A percentile compares a stretch with the other conserved stretches of the same genome.
Evolutionary conservation across 345 rosid genomes (phyloP).

Genomic region (Gossypium mustelinum): DNA sequence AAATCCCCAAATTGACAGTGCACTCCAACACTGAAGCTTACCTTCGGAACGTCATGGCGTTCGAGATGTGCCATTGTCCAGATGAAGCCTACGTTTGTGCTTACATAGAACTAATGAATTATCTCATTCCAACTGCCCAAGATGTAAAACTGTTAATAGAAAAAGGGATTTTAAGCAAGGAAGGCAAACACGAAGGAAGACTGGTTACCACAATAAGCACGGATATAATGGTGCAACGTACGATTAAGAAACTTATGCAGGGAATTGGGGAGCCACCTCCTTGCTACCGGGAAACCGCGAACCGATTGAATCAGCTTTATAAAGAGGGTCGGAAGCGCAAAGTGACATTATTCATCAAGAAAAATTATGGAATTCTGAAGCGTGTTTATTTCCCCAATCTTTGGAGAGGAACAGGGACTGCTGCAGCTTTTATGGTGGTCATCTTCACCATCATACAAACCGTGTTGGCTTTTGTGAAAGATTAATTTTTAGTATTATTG

Average conservation of each 20-base stretch:
- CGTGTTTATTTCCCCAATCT: neutral
- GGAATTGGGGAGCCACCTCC: neutral
- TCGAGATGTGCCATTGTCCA: neutral
- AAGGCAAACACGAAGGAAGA: neutral
- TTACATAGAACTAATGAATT: neutral
- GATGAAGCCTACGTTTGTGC: neutral
- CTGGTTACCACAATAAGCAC: neutral
- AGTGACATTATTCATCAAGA: neutral
- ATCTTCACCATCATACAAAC: neutral
- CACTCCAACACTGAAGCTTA: neutral
- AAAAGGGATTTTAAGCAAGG: neutral
- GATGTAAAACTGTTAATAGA: neutral
- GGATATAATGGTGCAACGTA: neutral
- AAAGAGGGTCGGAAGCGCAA: neutral
- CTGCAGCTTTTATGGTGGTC: neutral
- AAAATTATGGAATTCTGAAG: neutral
- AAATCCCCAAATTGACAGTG: neutral
- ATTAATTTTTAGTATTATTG: neutral
- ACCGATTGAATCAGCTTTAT: neutral
- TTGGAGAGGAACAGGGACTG: neutral
- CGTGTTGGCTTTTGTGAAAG: neutral
- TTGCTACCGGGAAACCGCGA: neutral
- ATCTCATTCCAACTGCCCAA: neutral
- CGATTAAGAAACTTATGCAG: neutral
- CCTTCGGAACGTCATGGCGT: neutral